These are phyloP conservation scores for Suhomyces prunicola DNA, from an alignment of 805 yeast genomes.

Conservation along the genomic window DNA sequence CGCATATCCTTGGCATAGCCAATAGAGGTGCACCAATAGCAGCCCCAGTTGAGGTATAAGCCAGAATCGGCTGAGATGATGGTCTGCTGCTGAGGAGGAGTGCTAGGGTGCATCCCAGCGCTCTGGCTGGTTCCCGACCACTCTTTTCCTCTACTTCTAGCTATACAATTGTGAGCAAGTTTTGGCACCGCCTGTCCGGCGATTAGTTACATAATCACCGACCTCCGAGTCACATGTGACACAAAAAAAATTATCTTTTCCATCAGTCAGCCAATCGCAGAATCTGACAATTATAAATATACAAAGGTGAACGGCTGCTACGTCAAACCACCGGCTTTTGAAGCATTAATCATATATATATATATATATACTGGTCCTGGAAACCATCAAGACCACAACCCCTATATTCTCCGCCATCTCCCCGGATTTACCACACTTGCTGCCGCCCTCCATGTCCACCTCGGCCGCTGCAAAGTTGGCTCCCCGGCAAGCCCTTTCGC, in stretches of 20 bases:
- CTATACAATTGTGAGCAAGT: no score
- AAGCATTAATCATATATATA: neutral
- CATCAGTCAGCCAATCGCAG: slow-evolving; percentile 8
- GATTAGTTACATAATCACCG: neutral
- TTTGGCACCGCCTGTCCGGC: neutral
- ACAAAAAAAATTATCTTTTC: slow-evolving; percentile 11
- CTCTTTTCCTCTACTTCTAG: neutral
- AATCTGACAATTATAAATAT: neutral
- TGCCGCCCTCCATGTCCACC: slow-evolving; percentile 1
- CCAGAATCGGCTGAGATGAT: neutral
- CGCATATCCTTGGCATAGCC: neutral
- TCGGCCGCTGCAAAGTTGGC: slow-evolving; percentile 8
- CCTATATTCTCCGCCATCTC: neutral
- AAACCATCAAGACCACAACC: neutral
- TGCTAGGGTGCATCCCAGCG: no score
- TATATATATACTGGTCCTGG: neutral
- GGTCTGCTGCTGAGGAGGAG: no score
- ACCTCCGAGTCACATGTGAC: slow-evolving; percentile 4
- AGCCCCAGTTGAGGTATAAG: neutral
- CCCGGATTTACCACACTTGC: neutral
- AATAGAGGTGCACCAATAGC: neutral
- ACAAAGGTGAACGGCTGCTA: neutral
- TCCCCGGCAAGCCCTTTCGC: slow-evolving; percentile 13
- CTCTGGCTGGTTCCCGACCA: no score
- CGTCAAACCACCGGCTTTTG: neutral